Conservation (phyloP, 495 filamentous ascomycete species). For the Trichoderma erinaceum region DNA sequence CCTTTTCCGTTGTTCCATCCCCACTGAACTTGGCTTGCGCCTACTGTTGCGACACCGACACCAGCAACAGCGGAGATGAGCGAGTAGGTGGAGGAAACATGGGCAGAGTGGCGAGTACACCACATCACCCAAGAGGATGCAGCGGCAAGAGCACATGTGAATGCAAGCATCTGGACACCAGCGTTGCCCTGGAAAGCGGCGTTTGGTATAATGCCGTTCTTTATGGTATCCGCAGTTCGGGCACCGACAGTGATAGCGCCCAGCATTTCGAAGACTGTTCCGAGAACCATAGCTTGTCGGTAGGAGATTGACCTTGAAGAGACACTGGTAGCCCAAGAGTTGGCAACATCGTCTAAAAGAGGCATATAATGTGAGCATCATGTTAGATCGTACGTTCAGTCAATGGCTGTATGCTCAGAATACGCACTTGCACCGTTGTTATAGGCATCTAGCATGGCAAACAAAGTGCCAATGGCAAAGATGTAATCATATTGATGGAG, state of each 20-base stretch:
- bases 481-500: constrained; percentile 52
- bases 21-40: constrained; percentile 52
- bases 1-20: constrained; percentile 56
- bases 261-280: constrained; percentile 53
- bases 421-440: constrained; percentile 54
- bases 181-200: constrained; percentile 45
- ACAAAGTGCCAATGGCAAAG: constrained; percentile 61
- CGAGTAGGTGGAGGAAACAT: constrained; percentile 61
- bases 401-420: background rate
- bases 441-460: constrained; percentile 55
- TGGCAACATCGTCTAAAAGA: constrained; percentile 60
- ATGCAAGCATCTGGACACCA: constrained; percentile 56
- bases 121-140: constrained; percentile 49
- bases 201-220: constrained; percentile 50
- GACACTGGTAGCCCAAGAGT: constrained; percentile 64
- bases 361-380: background rate
- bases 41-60: constrained; percentile 52
- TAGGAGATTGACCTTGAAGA: constrained; percentile 61
- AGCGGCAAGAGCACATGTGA: constrained; percentile 50
- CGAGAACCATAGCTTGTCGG: constrained; percentile 58
- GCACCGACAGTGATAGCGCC: constrained; percentile 56
- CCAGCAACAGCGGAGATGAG: constrained; percentile 57
- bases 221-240: constrained; percentile 55
- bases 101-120: constrained; percentile 54
- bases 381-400: constrained; percentile 15